Evolutionary conservation across 192 early-diverging fungal genomes (phyloP).

Genomic region (Gorgonomyces haynaldii): DNA sequence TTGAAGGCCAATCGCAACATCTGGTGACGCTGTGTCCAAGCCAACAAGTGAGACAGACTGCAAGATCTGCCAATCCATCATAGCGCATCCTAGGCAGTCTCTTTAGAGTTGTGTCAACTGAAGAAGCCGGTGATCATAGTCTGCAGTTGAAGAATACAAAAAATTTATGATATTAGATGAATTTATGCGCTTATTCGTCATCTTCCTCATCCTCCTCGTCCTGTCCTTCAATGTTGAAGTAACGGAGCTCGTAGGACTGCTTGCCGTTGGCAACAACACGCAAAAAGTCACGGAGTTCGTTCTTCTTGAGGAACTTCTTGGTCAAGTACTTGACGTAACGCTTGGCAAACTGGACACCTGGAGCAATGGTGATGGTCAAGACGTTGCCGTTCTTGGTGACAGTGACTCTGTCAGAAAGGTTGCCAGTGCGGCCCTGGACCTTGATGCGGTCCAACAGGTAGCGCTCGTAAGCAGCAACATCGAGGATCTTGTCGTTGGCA

Average conservation of each 20-base stretch:
- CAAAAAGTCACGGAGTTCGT: slow-evolving; percentile 96
- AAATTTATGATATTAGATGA: background rate
- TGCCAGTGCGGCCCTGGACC: slow-evolving; percentile 91
- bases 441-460: slow-evolving; percentile 72
- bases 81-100: too few relatives aligned
- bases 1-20: too few relatives aligned
- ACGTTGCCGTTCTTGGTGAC: slow-evolving; percentile 54
- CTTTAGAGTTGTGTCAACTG: too few relatives aligned
- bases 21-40: too few relatives aligned
- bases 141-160: background rate
- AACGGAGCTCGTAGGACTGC: slow-evolving; percentile 87
- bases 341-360: slow-evolving; percentile 75
- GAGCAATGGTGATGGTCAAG: slow-evolving; percentile 62
- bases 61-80: too few relatives aligned
- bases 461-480: slow-evolving; percentile 80
- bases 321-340: slow-evolving; percentile 99
- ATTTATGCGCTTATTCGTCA: slow-evolving; percentile 13
- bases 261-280: slow-evolving; percentile 86
- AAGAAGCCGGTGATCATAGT: too few relatives aligned
- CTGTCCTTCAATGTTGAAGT: slow-evolving; percentile 80
- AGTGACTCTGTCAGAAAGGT: slow-evolving; percentile 77
- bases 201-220: slow-evolving; percentile 71
- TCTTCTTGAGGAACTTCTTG: slow-evolving; percentile 99
- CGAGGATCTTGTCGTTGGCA: slow-evolving; percentile 91
- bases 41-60: too few relatives aligned